Percentiles rank a stretch among this genome's conserved stretches.
These are phyloP conservation scores for Trichophyton rubrum DNA, from an alignment of 2,329 filamentous ascomycete species.

Conservation along the genomic window DNA sequence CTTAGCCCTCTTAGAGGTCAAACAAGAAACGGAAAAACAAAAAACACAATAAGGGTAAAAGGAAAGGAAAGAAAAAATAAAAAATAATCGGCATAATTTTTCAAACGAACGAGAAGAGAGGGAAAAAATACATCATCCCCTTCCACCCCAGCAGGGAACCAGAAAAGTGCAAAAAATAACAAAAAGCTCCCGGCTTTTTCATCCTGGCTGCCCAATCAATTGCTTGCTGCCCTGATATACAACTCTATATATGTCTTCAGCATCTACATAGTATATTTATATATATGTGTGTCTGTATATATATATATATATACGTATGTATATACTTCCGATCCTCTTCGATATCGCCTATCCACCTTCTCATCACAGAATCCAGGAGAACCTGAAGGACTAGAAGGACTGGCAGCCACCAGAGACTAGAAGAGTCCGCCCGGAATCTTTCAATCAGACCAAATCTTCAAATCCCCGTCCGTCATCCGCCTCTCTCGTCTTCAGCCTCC, in stretches of 20 bases:
- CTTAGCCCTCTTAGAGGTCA: not conserved
- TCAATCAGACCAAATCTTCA: not conserved
- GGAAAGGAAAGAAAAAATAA: not conserved
- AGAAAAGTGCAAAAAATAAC: not conserved
- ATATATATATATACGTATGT: not conserved
- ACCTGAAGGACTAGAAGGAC: not conserved
- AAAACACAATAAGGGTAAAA: not conserved
- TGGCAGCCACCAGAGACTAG: not conserved
- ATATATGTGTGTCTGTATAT: not conserved
- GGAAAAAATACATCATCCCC: not conserved
- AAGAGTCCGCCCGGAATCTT: not conserved
- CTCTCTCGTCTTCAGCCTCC: not conserved
- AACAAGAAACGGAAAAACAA: not conserved
- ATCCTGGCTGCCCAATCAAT: not conserved
- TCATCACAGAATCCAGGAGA: not conserved
- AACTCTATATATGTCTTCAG: constrained; percentile 2
- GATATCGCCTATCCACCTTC: not conserved
- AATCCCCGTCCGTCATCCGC: not conserved
- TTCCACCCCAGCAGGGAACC: not conserved
- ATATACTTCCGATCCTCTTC: not conserved
- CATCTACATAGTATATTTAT: not conserved
- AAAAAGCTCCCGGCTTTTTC: not conserved
- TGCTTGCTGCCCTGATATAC: not conserved
- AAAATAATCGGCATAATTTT: constrained; percentile 1
- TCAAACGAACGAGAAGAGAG: not conserved